These are phyloP conservation scores for Ceratobasidium sp. DNA, from an alignment of 1,284 basidiomycete genomes.

Conservation along the genomic window DNA sequence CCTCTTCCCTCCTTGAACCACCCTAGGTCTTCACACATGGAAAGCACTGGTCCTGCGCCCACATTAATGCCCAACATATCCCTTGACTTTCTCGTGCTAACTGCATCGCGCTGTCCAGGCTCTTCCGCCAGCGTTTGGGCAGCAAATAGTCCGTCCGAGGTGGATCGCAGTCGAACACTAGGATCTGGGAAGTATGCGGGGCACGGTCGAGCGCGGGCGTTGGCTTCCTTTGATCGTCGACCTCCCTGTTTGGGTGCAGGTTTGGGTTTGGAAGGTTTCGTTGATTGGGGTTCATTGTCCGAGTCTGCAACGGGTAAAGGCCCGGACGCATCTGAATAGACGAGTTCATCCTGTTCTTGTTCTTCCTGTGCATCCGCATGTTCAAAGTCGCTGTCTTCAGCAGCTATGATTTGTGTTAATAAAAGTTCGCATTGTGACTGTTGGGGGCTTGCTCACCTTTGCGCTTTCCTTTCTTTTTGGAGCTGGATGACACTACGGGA, in stretches of 20 bases:
- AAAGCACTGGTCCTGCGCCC: constrained; percentile 74
- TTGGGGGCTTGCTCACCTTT: constrained; percentile 28
- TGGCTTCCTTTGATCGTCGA: not conserved
- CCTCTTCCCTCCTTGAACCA: constrained; percentile 72
- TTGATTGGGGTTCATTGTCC: not conserved
- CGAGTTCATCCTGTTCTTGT: constrained; percentile 27
- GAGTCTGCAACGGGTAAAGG: constrained; percentile 39
- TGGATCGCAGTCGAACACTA: constrained; percentile 4
- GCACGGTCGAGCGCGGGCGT: constrained; percentile 20
- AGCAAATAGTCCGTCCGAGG: not conserved
- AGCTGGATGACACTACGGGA: constrained; percentile 4
- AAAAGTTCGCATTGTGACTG: not conserved
- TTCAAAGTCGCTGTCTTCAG: constrained; percentile 48
- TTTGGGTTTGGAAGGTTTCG: constrained; percentile 33
- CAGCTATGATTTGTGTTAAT: not conserved
- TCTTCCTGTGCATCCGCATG: constrained; percentile 42
- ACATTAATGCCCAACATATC: constrained; percentile 47
- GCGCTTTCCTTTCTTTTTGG: constrained; percentile 14
- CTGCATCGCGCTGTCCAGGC: not conserved
- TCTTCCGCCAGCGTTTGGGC: not conserved
- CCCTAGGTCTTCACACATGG: constrained; percentile 71
- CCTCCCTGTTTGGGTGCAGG: not conserved
- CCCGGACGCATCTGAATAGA: constrained; percentile 42
- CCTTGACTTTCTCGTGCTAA: constrained; percentile 7
- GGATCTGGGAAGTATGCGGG: constrained; percentile 26